phyloP scores from a whole-genome alignment of 2,329 filamentous ascomycete genomes.

The Didymella lethalis region DNA sequence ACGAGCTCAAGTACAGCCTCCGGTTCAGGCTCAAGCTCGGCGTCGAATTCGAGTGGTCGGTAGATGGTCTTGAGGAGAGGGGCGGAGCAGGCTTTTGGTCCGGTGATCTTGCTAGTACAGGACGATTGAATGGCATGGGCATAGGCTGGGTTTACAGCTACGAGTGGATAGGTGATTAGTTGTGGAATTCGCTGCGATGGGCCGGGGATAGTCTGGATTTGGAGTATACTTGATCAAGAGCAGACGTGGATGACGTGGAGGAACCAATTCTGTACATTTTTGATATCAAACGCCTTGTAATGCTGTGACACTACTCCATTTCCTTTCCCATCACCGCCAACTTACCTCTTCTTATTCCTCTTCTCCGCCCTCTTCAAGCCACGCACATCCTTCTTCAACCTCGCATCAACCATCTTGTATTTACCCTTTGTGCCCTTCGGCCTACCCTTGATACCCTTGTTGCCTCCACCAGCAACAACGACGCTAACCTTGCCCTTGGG shows the following conservation, averaged over 20 bases:
- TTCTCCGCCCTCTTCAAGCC: conserved; percentile 83
- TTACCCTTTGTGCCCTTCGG: conserved; percentile 93
- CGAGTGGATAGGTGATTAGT: too few relatives aligned
- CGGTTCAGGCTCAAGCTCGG: not conserved
- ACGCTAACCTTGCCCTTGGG: conserved; percentile 83
- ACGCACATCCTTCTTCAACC: conserved; percentile 95
- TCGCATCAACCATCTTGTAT: conserved; percentile 95
- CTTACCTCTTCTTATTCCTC: conserved; percentile 74
- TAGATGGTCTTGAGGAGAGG: too few relatives aligned
- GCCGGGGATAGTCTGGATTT: too few relatives aligned
- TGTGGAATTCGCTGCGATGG: too few relatives aligned
- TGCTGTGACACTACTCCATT: not conserved
- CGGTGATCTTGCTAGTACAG: too few relatives aligned
- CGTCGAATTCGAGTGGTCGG: too few relatives aligned
- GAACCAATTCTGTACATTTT: conserved; percentile 1
- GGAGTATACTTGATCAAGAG: too few relatives aligned
- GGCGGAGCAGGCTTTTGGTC: too few relatives aligned
- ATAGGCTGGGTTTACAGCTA: too few relatives aligned
- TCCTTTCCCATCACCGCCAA: too few relatives aligned
- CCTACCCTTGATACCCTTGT: conserved; percentile 84
- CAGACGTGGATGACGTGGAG: not conserved
- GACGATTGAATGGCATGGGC: too few relatives aligned
- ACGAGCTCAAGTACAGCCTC: not conserved
- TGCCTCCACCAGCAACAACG: conserved; percentile 84
- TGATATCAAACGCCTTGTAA: conserved; percentile 16